Evolutionary conservation across 2,329 filamentous ascomycete species (phyloP).

Genomic region (Aspergillus pseudoviridinutans): DNA sequence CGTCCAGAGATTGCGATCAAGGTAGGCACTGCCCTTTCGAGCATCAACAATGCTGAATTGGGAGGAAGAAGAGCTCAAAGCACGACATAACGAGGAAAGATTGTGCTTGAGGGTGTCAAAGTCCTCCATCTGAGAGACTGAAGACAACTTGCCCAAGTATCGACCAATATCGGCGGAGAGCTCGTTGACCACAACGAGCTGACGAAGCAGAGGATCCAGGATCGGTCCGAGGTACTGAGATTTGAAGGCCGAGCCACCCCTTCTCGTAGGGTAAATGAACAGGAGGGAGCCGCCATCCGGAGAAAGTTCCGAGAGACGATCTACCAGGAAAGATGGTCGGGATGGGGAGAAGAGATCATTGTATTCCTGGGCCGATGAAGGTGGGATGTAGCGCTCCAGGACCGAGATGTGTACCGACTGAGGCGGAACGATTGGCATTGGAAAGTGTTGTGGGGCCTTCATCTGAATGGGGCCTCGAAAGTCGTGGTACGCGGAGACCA

Average conservation of each 20-base stretch:
- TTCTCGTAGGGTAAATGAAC: conserved; percentile 60
- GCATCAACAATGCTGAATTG: conserved; percentile 49
- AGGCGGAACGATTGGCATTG: conserved; percentile 57
- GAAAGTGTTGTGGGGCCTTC: conserved; percentile 45
- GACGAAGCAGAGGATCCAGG: conserved; percentile 57
- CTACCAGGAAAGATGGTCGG: conserved; percentile 56
- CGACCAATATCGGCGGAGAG: conserved; percentile 55
- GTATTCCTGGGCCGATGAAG: conserved; percentile 56
- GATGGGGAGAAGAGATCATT: conserved; percentile 53
- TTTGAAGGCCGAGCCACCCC: conserved; percentile 56
- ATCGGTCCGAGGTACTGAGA: conserved; percentile 58
- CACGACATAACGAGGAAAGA: conserved; percentile 37
- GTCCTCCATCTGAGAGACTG: conserved; percentile 52
- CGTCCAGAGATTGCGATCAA: conserved; percentile 55
- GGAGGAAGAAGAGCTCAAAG: conserved; percentile 34
- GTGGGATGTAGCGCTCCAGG: conserved; percentile 63
- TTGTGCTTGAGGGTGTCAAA: conserved; percentile 49
- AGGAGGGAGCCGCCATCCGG: conserved; percentile 54
- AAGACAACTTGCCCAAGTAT: conserved; percentile 51
- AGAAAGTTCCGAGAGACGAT: conserved; percentile 59
- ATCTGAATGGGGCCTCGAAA: conserved; percentile 45
- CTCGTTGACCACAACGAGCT: conserved; percentile 56
- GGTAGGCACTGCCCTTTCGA: conserved; percentile 46
- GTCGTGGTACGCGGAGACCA: conserved; percentile 56
- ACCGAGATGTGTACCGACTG: conserved; percentile 58